A percentile compares a stretch with the other conserved stretches of the same genome.
These are phyloP conservation scores for Bauhinia variegata DNA, from an alignment of 306 rosid genomes.

Conservation along the genomic window DNA sequence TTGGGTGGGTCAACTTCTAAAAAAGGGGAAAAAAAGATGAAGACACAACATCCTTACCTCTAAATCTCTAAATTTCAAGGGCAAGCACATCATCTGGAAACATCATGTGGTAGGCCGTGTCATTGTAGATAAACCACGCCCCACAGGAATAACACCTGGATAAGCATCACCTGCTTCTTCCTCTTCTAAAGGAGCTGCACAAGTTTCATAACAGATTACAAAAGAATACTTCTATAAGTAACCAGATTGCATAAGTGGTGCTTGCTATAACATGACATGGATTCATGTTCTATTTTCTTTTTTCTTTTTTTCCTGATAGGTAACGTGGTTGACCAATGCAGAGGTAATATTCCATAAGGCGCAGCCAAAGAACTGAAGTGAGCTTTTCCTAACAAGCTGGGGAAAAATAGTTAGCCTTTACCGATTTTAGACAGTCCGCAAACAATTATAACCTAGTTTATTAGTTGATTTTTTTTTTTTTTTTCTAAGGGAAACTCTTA, in stretches of 20 bases:
- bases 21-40: neutral
- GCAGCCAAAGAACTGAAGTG: neutral
- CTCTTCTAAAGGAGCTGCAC: constrained; percentile 68
- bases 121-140: constrained; percentile 97
- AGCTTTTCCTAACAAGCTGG: neutral
- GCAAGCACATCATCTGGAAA: constrained; percentile 29
- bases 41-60: constrained; percentile 35
- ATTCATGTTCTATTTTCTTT: constrained; percentile 4
- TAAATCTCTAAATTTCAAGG: constrained; percentile 25
- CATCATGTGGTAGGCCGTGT: constrained; percentile 88
- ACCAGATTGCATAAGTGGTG: constrained; percentile 6
- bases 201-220: neutral
- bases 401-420: neutral
- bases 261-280: constrained; percentile 4
- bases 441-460: neutral
- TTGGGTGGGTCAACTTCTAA: neutral
- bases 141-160: constrained; percentile 76
- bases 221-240: constrained; percentile 7
- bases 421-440: constrained; percentile 4
- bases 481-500: no score
- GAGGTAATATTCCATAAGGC: neutral
- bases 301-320: neutral
- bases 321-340: constrained; percentile 10
- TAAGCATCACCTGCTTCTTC: constrained; percentile 64
- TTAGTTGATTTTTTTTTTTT: no score